Evolutionary conservation across 2,329 filamentous ascomycete genomes (phyloP).

Genomic region (Ascochyta fabae): DNA sequence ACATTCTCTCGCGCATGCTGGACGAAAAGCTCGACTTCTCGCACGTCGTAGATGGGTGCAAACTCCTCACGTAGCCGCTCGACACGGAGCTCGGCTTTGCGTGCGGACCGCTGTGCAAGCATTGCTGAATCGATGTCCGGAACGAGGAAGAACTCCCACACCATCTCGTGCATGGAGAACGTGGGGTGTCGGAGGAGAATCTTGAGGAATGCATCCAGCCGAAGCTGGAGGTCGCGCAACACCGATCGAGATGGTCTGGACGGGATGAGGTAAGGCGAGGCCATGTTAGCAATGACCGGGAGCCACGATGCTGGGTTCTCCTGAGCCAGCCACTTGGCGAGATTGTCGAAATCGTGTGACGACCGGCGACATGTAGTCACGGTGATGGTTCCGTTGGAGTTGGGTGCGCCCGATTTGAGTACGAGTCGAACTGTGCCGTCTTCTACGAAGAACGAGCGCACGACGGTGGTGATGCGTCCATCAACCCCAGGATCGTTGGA

Average conservation of each 20-base stretch:
- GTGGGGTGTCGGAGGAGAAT: conserved; percentile 88
- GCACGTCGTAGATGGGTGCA: conserved; percentile 77
- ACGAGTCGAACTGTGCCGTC: conserved; percentile 93
- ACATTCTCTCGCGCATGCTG: conserved; percentile 90
- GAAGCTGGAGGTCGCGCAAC: conserved; percentile 83
- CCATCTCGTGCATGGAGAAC: conserved; percentile 93
- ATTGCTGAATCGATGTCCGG: conserved; percentile 89
- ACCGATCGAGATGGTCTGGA: conserved; percentile 88
- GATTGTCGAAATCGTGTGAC: conserved; percentile 86
- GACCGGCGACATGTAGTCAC: conserved; percentile 93
- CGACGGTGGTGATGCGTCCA: conserved; percentile 86
- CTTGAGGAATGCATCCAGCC: conserved; percentile 86
- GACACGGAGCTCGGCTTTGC: conserved; percentile 81
- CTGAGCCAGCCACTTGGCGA: conserved; percentile 80
- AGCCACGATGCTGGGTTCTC: conserved; percentile 98
- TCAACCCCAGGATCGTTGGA: conserved; percentile 70
- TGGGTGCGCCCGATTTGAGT: conserved; percentile 89
- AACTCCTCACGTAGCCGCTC: conserved; percentile 91
- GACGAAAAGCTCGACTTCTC: conserved; percentile 92
- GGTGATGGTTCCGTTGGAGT: conserved; percentile 81
- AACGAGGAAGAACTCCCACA: conserved; percentile 99
- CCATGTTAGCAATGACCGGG: conserved; percentile 75
- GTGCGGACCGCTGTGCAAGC: conserved; percentile 85
- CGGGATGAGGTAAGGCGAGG: conserved; percentile 90
- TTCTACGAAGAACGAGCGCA: conserved; percentile 95